Percentiles rank a stretch among this genome's conserved stretches.
phyloP scores from a whole-genome alignment of 352 stramenopile genomes.

The Pythium pyrilobum region DNA sequence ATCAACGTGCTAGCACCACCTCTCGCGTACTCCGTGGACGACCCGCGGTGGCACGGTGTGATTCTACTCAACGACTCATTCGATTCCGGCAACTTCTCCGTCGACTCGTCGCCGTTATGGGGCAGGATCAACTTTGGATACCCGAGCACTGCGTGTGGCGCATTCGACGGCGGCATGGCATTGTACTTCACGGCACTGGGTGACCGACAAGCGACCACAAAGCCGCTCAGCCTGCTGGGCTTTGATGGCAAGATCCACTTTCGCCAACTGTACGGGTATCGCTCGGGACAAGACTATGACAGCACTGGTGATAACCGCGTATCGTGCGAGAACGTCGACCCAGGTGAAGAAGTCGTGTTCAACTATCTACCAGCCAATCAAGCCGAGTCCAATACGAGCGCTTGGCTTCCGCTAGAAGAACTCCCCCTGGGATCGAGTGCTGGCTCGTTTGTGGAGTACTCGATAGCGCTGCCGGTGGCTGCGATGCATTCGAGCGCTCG shows the following conservation, averaged over 20 bases:
- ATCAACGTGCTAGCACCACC: constrained; percentile 39
- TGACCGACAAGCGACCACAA: constrained; percentile 41
- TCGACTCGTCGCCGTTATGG: constrained; percentile 38
- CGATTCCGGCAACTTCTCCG: constrained; percentile 19
- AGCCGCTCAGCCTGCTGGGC: constrained; percentile 35
- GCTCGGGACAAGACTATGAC: constrained; percentile 39
- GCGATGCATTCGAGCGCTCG: constrained; percentile 42
- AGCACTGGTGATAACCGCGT: constrained; percentile 44
- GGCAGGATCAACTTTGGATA: constrained; percentile 48
- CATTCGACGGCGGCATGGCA: constrained; percentile 31
- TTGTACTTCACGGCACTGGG: constrained; percentile 65
- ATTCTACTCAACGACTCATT: constrained; percentile 61
- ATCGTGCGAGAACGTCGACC: constrained; percentile 46
- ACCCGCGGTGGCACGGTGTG: constrained; percentile 38
- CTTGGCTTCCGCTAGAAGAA: constrained; percentile 38
- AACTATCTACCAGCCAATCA: constrained; percentile 32
- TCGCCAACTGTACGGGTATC: constrained; percentile 51
- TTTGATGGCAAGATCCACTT: constrained; percentile 67
- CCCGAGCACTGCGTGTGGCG: constrained; percentile 43
- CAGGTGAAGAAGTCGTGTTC: constrained; percentile 46
- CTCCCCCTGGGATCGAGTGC: constrained; percentile 18
- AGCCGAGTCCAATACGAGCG: constrained; percentile 30
- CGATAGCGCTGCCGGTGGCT: constrained; percentile 28
- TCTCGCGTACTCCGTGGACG: constrained; percentile 26
- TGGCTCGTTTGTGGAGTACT: constrained; percentile 10